Percentiles rank a stretch among this genome's conserved stretches.
These are phyloP conservation scores for Mortierella sp. DNA, from an alignment of 371 early-diverging fungal genomes.

Conservation along the genomic window DNA sequence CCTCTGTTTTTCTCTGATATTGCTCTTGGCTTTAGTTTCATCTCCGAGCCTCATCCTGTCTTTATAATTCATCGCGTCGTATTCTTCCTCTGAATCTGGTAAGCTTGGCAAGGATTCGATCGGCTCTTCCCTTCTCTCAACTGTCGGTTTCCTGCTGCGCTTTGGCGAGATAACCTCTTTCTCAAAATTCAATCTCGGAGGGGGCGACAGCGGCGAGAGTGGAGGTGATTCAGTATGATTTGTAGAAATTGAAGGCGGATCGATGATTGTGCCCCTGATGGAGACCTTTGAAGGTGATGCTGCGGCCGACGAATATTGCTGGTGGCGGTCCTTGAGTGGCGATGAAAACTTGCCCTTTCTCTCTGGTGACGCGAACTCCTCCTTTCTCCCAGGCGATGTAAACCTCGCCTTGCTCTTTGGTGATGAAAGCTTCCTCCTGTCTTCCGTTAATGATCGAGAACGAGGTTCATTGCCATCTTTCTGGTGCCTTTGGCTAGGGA, in stretches of 20 bases:
- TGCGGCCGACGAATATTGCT: background rate
- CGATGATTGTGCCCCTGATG: background rate
- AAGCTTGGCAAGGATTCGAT: constrained; percentile 1
- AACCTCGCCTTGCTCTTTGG: background rate
- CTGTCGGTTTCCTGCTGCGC: background rate
- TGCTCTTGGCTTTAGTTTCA: background rate
- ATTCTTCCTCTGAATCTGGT: constrained; percentile 18
- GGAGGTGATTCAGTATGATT: background rate
- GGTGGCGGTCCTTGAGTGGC: background rate
- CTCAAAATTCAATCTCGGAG: background rate
- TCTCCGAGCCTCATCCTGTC: constrained; percentile 16
- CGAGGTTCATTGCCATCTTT: background rate
- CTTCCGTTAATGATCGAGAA: background rate
- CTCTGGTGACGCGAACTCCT: too few relatives aligned
- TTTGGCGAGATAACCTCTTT: background rate
- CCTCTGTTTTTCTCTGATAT: constrained; percentile 5
- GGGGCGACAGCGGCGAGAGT: background rate
- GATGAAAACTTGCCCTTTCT: background rate
- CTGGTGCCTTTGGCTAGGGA: background rate
- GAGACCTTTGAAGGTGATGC: background rate
- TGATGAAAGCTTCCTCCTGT: background rate
- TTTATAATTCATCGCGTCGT: background rate
- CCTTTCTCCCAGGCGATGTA: background rate
- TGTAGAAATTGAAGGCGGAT: background rate
- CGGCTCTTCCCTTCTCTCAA: constrained; percentile 1